Evolutionary conservation across 352 stramenopile species (phyloP), one percentile per base, ranked within the genome.

Genomic region (Globisporangium radiosum): DNA sequence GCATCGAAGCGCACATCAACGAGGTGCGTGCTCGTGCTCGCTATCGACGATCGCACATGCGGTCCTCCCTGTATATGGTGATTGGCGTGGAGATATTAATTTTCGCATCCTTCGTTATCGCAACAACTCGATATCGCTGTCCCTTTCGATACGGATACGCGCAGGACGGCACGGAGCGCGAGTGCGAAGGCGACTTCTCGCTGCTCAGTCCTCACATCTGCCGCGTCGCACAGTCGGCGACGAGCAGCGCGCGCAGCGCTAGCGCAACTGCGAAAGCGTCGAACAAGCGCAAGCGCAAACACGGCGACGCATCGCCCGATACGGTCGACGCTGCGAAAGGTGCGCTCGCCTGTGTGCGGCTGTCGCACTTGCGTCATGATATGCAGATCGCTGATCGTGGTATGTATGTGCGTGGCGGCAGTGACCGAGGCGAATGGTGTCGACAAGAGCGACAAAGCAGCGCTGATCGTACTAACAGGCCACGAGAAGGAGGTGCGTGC

Each of bases 181-280:
- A 92, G 71, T 96, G 87, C 65, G 85, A 91, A 60, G 83, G 76
- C 47, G 87, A 96, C 53, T 94, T 98, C 64, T 95, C 90, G 17
- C 75, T 98, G 47, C 71, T 98, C 58, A 97, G 88, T 70, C 90
- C 92, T 49, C 82, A 97, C 60, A 92, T 97, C 48, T 94, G 96
- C 64, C 78, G 83, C 37, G 88, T 93, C 15, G 85, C 80, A 49
- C 81, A 91, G 61, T 88, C 83, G 25, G 77, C 78, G 43, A 90
- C 69, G 14, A 92, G 71, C 60, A 90, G 81, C 52, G 76, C 79
- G 17, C 72, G 72, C 38, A 84, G 73, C 10, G 65, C 68, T 37
- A 54, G 61, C 45, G 54, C 60, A 25, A 52, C 54, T 10, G 56
- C 68, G 43, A 89, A 91, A 65, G 42, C 64, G 47, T 86, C 76